These are phyloP conservation scores for Lentinula raphanica DNA, from an alignment of 768 basidiomycete species.

Conservation along the genomic window DNA sequence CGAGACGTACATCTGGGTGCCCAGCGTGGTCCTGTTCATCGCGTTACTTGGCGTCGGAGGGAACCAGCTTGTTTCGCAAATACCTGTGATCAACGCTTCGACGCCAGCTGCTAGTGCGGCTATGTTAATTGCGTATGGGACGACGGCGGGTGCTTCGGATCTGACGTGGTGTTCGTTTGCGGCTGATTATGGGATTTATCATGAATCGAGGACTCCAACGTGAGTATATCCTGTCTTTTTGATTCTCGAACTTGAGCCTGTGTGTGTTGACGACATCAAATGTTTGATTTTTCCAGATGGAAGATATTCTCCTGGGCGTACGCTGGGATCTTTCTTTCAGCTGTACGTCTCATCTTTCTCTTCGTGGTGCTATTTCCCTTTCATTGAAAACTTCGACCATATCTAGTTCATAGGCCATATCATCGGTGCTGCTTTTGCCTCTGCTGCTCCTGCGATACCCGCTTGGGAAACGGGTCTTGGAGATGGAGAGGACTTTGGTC, in stretches of 20 bases:
- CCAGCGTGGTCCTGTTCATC: slow-evolving; percentile 56
- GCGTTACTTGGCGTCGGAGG: slow-evolving; percentile 62
- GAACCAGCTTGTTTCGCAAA: slow-evolving; percentile 43
- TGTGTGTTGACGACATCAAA: neutral
- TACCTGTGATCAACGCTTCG: slow-evolving; percentile 7
- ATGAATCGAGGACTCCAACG: slow-evolving; percentile 12
- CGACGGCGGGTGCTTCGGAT: slow-evolving; percentile 32
- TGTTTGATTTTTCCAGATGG: slow-evolving; percentile 25
- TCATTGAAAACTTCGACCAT: neutral
- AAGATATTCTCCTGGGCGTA: slow-evolving; percentile 63
- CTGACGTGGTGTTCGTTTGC: slow-evolving; percentile 40
- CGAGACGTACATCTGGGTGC: slow-evolving; percentile 65
- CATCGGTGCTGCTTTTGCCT: slow-evolving; percentile 64
- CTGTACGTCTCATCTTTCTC: slow-evolving; percentile 33
- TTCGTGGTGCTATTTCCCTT: neutral
- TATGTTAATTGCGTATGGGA: slow-evolving; percentile 29
- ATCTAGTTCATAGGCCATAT: slow-evolving; percentile 37
- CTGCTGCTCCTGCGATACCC: slow-evolving; percentile 49
- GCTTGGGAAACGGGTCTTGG: slow-evolving; percentile 53
- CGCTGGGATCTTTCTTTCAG: slow-evolving; percentile 56
- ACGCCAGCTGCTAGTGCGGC: slow-evolving; percentile 25
- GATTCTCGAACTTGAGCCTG: neutral
- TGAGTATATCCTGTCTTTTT: neutral
- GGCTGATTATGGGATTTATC: slow-evolving; percentile 42
- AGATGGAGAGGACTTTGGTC: slow-evolving; percentile 51